These are phyloP conservation scores for Fusarium sp. DNA, from an alignment of 2,329 filamentous ascomycete species.

Conservation along the genomic window DNA sequence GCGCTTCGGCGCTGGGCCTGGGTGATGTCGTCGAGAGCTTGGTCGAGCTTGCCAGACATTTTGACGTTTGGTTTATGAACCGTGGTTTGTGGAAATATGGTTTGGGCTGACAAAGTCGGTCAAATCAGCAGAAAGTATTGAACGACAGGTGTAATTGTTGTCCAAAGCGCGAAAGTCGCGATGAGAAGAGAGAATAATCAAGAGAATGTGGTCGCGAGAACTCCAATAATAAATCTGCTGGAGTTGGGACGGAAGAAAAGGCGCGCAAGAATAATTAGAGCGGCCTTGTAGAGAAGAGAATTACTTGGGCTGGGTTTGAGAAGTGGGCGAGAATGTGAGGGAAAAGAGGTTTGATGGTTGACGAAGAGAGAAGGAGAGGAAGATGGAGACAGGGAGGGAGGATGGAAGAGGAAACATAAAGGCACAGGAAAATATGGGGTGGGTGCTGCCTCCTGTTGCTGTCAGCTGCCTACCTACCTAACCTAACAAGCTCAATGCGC, in stretches of 20 bases:
- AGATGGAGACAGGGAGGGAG: constrained; percentile 16
- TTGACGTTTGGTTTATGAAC: constrained; percentile 50
- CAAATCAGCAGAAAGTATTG: constrained; percentile 42
- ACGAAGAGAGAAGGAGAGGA: constrained; percentile 20
- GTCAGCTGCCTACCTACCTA: constrained; percentile 13
- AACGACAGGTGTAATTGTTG: constrained; percentile 27
- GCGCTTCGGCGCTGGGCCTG: constrained; percentile 74
- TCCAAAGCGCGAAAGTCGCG: constrained; percentile 27
- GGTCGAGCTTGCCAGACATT: constrained; percentile 96
- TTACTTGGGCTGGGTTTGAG: constrained; percentile 34
- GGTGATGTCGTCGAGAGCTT: constrained; percentile 97
- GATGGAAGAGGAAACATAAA: constrained; percentile 16
- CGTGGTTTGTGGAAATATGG: constrained; percentile 29
- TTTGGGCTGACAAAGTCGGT: constrained; percentile 39
- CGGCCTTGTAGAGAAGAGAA: constrained; percentile 25
- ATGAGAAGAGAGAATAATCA: neutral
- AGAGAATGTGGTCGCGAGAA: constrained; percentile 26
- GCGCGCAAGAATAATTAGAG: constrained; percentile 30
- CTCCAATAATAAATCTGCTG: constrained; percentile 11
- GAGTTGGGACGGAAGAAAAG: constrained; percentile 27
- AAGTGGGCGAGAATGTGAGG: constrained; percentile 36
- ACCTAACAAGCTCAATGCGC: constrained; percentile 27
- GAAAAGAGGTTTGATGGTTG: constrained; percentile 16
- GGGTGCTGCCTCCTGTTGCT: constrained; percentile 36
- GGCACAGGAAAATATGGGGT: constrained; percentile 45